These are phyloP conservation scores for Ceratocystis variospora DNA, from an alignment of 2,329 filamentous ascomycete genomes.

Conservation along the genomic window DNA sequence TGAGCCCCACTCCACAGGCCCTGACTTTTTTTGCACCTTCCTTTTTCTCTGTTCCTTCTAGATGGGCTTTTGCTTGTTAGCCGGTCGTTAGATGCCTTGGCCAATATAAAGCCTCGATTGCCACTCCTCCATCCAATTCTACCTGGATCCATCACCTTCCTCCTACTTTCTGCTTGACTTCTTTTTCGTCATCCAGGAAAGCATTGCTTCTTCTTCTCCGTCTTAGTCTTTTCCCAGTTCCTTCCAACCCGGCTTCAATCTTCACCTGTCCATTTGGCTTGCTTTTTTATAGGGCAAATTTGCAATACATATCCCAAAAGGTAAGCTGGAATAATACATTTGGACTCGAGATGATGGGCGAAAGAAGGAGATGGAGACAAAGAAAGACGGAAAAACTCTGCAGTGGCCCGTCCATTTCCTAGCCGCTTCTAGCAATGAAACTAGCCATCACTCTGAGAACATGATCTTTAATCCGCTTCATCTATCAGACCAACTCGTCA, in stretches of 20 bases:
- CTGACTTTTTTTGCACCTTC: conserved; percentile 13
- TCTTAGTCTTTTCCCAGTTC: not conserved
- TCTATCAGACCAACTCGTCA: not conserved
- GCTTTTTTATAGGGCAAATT: not conserved
- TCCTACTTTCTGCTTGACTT: conserved; percentile 1
- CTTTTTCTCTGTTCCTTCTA: conserved; percentile 4
- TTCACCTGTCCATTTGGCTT: not conserved
- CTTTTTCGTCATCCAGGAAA: not conserved
- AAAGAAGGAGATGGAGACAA: not conserved
- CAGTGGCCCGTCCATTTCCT: not conserved
- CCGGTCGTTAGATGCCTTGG: not conserved
- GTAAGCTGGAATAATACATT: not conserved
- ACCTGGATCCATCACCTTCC: not conserved
- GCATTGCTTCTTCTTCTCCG: conserved; percentile 6
- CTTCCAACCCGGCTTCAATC: not conserved
- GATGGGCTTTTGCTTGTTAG: not conserved
- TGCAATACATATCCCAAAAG: not conserved
- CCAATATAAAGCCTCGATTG: conserved; percentile 18
- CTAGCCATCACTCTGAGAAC: not conserved
- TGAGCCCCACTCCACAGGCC: conserved; percentile 19
- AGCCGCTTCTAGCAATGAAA: not conserved
- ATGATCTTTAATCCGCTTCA: not conserved
- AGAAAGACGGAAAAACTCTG: not conserved
- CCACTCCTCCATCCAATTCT: conserved; percentile 11
- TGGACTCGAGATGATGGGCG: not conserved